Evolutionary conservation across 2,329 filamentous ascomycete genomes (phyloP).

Genomic region (Aspergillus glaucus): DNA sequence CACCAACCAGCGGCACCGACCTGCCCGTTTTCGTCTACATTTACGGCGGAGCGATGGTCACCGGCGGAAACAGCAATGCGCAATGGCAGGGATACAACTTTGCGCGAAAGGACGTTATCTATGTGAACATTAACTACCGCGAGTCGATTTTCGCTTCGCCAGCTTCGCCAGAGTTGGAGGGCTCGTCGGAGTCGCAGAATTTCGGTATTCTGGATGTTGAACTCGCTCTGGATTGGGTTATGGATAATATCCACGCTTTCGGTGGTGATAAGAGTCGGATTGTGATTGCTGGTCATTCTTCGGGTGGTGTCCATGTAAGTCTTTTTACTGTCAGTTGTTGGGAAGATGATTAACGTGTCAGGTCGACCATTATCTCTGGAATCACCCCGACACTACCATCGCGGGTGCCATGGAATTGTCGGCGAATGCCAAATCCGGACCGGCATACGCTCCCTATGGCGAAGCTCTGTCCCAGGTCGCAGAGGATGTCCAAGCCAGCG

Average conservation of each 20-base stretch:
- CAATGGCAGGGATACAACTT: constrained; percentile 19
- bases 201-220: constrained; percentile 17
- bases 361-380: constrained; percentile 19
- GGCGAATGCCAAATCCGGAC: constrained; percentile 16
- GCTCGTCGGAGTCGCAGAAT: constrained; percentile 14
- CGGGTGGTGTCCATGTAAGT: constrained; percentile 11
- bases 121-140: constrained; percentile 18
- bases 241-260: constrained; percentile 17
- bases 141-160: constrained; percentile 17
- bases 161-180: constrained; percentile 13
- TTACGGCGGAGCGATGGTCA: constrained; percentile 58
- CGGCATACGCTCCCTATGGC: constrained; percentile 11
- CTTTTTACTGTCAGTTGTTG: not conserved
- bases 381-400: constrained; percentile 15
- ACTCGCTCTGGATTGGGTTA: constrained; percentile 14
- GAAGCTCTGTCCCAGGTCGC: constrained; percentile 14
- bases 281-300: constrained; percentile 17
- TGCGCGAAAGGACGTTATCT: constrained; percentile 17
- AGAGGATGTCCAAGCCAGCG: constrained; percentile 12
- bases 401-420: constrained; percentile 19
- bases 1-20: constrained; percentile 6
- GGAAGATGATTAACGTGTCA: not conserved
- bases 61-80: constrained; percentile 16
- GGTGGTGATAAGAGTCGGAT: constrained; percentile 16
- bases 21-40: constrained; percentile 44